Evolutionary conservation across 257 asterid species (phyloP), one percentile per base, ranked within the genome.

Genomic region (Capsicum rhomboideum): DNA sequence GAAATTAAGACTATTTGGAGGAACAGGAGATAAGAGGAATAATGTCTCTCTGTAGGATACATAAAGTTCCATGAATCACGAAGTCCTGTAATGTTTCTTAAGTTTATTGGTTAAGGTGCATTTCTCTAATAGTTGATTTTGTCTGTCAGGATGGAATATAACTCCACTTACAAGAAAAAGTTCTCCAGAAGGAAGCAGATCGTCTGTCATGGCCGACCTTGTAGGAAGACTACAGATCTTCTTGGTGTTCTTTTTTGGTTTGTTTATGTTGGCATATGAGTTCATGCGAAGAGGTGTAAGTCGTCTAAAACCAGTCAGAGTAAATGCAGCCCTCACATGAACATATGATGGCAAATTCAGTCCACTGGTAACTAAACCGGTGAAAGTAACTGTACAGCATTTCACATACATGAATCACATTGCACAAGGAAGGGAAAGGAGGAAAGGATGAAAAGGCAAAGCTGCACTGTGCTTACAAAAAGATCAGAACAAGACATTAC

Each of bases 221-320:
- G 31, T 90, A 82, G 92, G 86, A 81, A 94, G 91, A 91, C 89
- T 96, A 53, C 91, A 87, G 2, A 37, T 86, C 46, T 89, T 91
- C 86, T 83, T 93, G 11, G 10, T 88, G 11, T 91, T 89, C 91
- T 21, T 93, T 83, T 85, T 94, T 28, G 90, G 98, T 80, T 89
- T 93, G 50, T 89, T 96, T 68, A 84, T 85, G 53, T 10, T 93
- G 83, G 91, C 89, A 40, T 87, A 90, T 42, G 93, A 91, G 79
- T 84, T 87, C 87, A 56, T 89, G 50, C 85, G 91, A 91, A 91
- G 93, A 77, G 91, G 91, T 16, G 85, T 91, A 82, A 88, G 83
- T 86, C 89, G 92, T 64, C 86, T 92, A 42, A 93, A 95, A 85
- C 94, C 95, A 9, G 90, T 90, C 37, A 92, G 90, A 91, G 98